A percentile compares a stretch with the other conserved stretches of the same genome.
Conservation (phyloP, 371 early-diverging fungal species). For the Apophysomyces sp. region DNA sequence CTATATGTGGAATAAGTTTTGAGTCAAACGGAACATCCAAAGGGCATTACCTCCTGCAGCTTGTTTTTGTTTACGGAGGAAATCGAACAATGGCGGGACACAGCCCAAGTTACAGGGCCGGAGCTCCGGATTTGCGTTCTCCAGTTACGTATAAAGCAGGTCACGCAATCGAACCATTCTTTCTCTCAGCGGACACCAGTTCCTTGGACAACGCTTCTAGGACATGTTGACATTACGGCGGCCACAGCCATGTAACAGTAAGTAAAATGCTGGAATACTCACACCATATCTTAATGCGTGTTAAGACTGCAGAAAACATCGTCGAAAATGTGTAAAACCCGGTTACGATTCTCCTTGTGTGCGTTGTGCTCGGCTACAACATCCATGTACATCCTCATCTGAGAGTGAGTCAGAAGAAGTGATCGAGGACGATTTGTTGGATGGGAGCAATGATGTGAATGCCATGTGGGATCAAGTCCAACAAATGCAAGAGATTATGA, state of each 20-base stretch:
- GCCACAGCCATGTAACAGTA: conserved; percentile 1
- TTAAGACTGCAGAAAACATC: not conserved
- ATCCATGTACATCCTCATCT: not conserved
- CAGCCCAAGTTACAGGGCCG: no score
- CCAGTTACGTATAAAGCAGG: not conserved
- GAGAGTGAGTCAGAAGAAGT: not conserved
- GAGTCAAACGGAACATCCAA: not conserved
- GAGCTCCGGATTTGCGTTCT: not conserved
- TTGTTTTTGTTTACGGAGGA: not conserved
- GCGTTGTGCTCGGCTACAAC: not conserved
- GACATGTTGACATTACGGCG: not conserved
- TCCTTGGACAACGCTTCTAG: not conserved
- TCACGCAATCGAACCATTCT: not conserved
- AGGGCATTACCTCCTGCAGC: not conserved
- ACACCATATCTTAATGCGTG: not conserved
- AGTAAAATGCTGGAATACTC: not conserved
- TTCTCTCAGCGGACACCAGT: not conserved
- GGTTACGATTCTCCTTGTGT: not conserved
- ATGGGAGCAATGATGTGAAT: not conserved
- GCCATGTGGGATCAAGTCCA: conserved; percentile 1
- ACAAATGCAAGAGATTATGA: not conserved
- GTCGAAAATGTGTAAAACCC: not conserved
- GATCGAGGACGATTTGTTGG: not conserved
- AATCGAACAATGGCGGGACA: not conserved
- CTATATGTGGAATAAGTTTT: not conserved